Evolutionary conservation across 2,329 filamentous ascomycete species (phyloP).

Genomic region (Diatrype stigma): DNA sequence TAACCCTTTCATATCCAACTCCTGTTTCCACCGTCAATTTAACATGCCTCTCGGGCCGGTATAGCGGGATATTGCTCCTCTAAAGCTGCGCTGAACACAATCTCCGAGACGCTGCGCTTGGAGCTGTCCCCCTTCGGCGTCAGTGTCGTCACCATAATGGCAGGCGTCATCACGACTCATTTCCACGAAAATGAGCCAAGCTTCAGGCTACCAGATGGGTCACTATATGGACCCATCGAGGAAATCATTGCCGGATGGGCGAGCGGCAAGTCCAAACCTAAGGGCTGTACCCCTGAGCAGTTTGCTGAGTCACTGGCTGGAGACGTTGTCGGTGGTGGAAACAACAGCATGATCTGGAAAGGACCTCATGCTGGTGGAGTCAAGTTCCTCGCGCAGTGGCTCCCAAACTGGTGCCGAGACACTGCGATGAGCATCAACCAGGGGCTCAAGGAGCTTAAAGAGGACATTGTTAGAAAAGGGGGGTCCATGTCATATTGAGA

Average conservation of each 20-base stretch:
- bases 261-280: slow-evolving; percentile 12
- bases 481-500: too few relatives aligned
- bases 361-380: slow-evolving; percentile 12
- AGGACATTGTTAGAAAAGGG: too few relatives aligned
- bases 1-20: too few relatives aligned
- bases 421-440: slow-evolving; percentile 1
- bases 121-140: slow-evolving; percentile 26
- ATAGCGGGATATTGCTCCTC: slow-evolving; percentile 8
- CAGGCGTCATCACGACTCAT: slow-evolving; percentile 4
- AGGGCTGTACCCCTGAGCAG: slow-evolving; percentile 6
- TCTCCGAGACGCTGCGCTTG: slow-evolving; percentile 21
- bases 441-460: not conserved
- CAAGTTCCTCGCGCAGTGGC: not conserved
- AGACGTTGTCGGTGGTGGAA: slow-evolving; percentile 9
- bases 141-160: slow-evolving; percentile 15
- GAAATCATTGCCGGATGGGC: slow-evolving; percentile 14
- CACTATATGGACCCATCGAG: slow-evolving; percentile 11
- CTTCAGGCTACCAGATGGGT: slow-evolving; percentile 6
- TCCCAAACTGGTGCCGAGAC: not conserved
- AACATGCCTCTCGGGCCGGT: too few relatives aligned
- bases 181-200: slow-evolving; percentile 7
- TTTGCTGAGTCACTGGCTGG: slow-evolving; percentile 11
- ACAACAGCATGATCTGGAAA: slow-evolving; percentile 10
- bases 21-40: too few relatives aligned
- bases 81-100: slow-evolving; percentile 11